Evolutionary conservation across 2,329 filamentous ascomycete genomes (phyloP), one percentile per base, ranked within the genome.

Genomic region (Macrophomina pseudophaseolina): DNA sequence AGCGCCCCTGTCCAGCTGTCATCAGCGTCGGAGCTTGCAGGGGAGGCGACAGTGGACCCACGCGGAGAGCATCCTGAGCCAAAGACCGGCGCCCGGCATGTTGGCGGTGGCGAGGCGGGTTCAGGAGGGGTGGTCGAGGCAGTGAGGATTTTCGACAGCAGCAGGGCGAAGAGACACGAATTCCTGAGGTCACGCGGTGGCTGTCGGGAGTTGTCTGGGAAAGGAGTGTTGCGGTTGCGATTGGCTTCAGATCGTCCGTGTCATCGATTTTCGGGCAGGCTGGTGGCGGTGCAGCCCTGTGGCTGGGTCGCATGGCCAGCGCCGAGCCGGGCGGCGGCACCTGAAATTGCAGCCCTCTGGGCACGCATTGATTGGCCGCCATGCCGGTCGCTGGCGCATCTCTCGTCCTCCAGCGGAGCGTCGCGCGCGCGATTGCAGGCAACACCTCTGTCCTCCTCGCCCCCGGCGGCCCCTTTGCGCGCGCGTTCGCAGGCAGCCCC

Each of bases 1-100:
- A 49, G 83, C 84, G 72, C 91, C 92, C 67, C 94, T 97, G 73
- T 51, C 5, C 46, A 59, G 68, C 70, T 67, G 52, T 46, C 51
- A 58, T 44, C 18, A 14, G 63, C 69, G 65, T 65, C 32, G 33
- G 44, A 7, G 52, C 23, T 5, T 33, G 52, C 60, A 35, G 40
- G n/a, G 54, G 28, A 60, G 42, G 63, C 49, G 49, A 54, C 63
- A 64, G 49, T 53, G 33, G 49, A 71, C 74, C 58, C 71, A 78
- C 91, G 84, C 87, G 63, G 82, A 80, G 5, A 90, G 72, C 86
- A 94, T 92, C 81, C 95, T 95, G 68, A 87, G 70, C 80, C 83
- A 87, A 59, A 81, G 80, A 68, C 74, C 78, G 33, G 77, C 75
- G 63, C 76, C 75, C 60, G 56, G 49, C 56, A 66, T 66, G 56